Percentiles rank a stretch among this genome's conserved stretches.
Evolutionary conservation across 2,329 filamentous ascomycete species (phyloP).

Genomic region (Stemphylium beticola): DNA sequence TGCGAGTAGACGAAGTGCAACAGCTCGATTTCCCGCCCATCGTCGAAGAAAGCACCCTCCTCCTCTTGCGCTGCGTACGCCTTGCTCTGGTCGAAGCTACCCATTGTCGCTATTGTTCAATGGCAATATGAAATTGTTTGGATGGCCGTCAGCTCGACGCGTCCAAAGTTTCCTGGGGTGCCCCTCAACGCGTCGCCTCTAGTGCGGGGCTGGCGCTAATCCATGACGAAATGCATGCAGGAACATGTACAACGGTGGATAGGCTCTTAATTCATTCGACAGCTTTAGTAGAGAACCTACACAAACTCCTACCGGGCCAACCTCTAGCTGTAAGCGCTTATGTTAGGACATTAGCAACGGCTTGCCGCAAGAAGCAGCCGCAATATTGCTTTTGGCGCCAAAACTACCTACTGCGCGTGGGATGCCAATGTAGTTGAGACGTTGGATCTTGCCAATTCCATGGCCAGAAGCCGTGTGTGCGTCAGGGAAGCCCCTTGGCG

Average conservation of each 20-base stretch:
- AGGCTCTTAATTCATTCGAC: constrained; percentile 5
- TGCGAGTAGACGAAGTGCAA: constrained; percentile 71
- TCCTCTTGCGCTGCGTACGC: constrained; percentile 57
- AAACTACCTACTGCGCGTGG: constrained; percentile 13
- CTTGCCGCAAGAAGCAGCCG: background rate
- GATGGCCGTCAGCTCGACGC: constrained; percentile 26
- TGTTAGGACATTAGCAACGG: constrained; percentile 21
- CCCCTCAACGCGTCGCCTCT: constrained; percentile 35
- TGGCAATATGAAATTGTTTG: constrained; percentile 16
- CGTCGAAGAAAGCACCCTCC: constrained; percentile 59
- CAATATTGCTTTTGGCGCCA: constrained; percentile 5
- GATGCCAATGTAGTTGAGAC: constrained; percentile 27
- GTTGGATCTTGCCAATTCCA: constrained; percentile 19
- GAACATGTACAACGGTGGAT: constrained; percentile 16
- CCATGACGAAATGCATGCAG: constrained; percentile 32
- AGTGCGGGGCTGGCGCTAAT: constrained; percentile 31
- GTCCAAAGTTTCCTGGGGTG: constrained; percentile 17
- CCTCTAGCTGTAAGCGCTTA: constrained; percentile 33
- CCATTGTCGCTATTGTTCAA: constrained; percentile 32
- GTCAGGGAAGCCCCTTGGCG: constrained; percentile 12
- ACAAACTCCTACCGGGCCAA: background rate
- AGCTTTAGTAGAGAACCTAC: constrained; percentile 3
- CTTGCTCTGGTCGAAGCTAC: constrained; percentile 50
- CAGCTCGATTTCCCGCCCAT: constrained; percentile 76
- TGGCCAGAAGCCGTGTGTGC: constrained; percentile 22